Conservation (phyloP, 2,329 filamentous ascomycete genomes). For the Ilyonectria sp. region DNA sequence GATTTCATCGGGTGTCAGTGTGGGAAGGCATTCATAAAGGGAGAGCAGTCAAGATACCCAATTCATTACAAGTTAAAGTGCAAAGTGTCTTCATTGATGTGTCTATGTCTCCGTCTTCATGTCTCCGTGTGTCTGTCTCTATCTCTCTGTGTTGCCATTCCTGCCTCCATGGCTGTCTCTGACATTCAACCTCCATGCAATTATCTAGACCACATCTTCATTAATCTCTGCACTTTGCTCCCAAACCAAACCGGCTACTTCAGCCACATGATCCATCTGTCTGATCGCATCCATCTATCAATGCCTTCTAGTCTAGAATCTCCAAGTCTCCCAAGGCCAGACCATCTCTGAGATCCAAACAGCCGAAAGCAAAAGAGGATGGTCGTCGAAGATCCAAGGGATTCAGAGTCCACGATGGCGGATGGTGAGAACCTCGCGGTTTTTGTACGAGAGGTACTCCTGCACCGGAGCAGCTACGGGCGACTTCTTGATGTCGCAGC, state of each 20-base stretch:
- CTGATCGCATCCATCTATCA: background rate
- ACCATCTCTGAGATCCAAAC: constrained; percentile 1
- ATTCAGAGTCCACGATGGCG: background rate
- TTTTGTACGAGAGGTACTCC: background rate
- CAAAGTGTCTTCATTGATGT: constrained; percentile 11
- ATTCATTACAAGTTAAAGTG: background rate
- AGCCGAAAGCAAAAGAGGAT: background rate
- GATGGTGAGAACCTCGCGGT: background rate
- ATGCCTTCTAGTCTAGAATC: background rate
- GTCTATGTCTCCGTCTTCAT: background rate
- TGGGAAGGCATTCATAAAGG: background rate
- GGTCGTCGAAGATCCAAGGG: background rate
- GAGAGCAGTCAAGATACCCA: constrained; percentile 43
- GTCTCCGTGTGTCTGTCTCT: background rate
- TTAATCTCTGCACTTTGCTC: background rate
- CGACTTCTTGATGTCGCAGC: constrained; percentile 31
- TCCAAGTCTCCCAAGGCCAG: background rate
- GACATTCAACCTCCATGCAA: background rate
- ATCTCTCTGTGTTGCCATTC: background rate
- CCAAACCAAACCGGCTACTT: background rate
- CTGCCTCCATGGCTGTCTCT: background rate
- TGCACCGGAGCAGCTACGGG: constrained; percentile 13
- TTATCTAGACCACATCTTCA: background rate
- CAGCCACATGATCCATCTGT: background rate
- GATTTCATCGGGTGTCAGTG: background rate